Evolutionary conservation across 306 rosid species (phyloP).

Genomic region (Quercus parvula): DNA sequence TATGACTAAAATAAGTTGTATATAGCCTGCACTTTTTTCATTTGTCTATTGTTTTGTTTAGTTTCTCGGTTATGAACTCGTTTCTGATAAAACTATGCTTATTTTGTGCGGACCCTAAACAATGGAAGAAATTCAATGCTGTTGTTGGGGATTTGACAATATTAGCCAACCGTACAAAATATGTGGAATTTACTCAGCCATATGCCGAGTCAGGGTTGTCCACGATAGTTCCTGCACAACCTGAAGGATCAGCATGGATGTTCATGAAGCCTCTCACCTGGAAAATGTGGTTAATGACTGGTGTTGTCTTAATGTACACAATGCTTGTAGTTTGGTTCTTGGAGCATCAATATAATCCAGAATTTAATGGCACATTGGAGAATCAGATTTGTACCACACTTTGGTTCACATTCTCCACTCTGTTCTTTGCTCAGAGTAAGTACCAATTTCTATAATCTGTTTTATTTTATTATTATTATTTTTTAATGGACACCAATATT

Average conservation of each 20-base stretch:
- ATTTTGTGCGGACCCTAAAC: slow-evolving; percentile 17
- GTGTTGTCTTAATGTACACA: slow-evolving; percentile 45
- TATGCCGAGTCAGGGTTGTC: slow-evolving; percentile 61
- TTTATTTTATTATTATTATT: no score
- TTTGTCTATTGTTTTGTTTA: background rate
- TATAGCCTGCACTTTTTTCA: background rate
- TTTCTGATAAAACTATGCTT: slow-evolving; percentile 7
- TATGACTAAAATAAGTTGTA: no score
- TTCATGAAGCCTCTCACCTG: slow-evolving; percentile 63
- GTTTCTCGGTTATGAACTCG: background rate
- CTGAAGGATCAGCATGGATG: slow-evolving; percentile 46
- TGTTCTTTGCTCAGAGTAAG: slow-evolving; percentile 72
- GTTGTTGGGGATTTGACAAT: slow-evolving; percentile 62
- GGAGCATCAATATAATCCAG: slow-evolving; percentile 48
- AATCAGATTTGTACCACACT: slow-evolving; percentile 51
- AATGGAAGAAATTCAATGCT: slow-evolving; percentile 54
- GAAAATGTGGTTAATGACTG: slow-evolving; percentile 57
- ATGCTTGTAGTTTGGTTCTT: slow-evolving; percentile 55
- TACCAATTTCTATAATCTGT: no score
- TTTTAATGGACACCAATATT: no score
- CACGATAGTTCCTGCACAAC: slow-evolving; percentile 45
- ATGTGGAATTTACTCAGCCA: slow-evolving; percentile 65
- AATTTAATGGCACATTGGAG: slow-evolving; percentile 50
- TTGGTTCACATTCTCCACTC: slow-evolving; percentile 66
- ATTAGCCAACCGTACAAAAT: slow-evolving; percentile 32